These are phyloP conservation scores for Amaranthus cruentus DNA, from an alignment of 148 eudicot genomes.

Conservation along the genomic window DNA sequence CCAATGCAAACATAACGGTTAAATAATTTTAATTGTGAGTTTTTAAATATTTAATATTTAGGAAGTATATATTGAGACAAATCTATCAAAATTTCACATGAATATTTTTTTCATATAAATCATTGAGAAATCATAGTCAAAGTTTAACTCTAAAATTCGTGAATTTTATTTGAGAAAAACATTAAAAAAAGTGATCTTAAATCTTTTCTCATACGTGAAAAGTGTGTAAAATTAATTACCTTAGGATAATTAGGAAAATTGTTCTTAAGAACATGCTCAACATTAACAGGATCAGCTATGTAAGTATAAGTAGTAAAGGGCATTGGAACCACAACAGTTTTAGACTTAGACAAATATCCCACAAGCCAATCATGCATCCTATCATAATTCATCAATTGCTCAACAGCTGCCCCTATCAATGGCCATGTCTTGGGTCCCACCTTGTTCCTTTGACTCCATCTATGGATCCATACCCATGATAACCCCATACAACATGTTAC, in stretches of 20 bases:
- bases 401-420: conserved; percentile 67
- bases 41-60: too few relatives aligned
- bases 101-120: too few relatives aligned
- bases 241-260: conserved; percentile 90
- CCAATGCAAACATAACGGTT: too few relatives aligned
- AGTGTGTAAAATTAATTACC: conserved; percentile 26
- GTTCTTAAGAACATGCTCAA: conserved; percentile 88
- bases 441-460: conserved; percentile 60
- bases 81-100: too few relatives aligned
- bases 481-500: conserved; percentile 34
- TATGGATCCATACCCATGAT: conserved; percentile 69
- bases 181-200: too few relatives aligned
- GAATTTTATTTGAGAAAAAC: too few relatives aligned
- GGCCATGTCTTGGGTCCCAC: conserved; percentile 95
- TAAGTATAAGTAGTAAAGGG: conserved; percentile 82
- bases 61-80: too few relatives aligned
- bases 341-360: conserved; percentile 49
- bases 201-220: too few relatives aligned
- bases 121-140: too few relatives aligned
- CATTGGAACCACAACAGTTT: conserved; percentile 73
- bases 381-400: conserved; percentile 66
- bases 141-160: too few relatives aligned
- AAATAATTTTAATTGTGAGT: too few relatives aligned
- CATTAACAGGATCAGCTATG: conserved; percentile 80
- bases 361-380: conserved; percentile 94